phyloP scores from a whole-genome alignment of 2,329 filamentous ascomycete genomes.

The Sphaerulina vaccinii region DNA sequence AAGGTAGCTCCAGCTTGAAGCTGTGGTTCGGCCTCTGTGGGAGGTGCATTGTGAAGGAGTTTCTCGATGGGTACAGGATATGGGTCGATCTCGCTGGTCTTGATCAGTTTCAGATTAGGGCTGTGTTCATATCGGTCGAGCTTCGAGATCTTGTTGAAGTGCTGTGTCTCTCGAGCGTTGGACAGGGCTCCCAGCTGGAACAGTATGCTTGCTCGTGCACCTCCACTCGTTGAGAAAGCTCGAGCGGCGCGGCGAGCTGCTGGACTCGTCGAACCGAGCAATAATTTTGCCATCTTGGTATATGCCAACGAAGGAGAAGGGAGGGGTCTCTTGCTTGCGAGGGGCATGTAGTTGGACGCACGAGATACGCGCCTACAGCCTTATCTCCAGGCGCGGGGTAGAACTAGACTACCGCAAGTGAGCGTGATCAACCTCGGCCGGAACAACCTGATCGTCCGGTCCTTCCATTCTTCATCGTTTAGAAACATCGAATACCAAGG shows the following conservation, averaged over 20 bases:
- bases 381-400: slow-evolving; percentile 9
- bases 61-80: slow-evolving; percentile 19
- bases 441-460: neutral
- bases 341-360: neutral
- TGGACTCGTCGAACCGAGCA: neutral
- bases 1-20: neutral
- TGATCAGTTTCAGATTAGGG: slow-evolving; percentile 34
- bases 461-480: neutral
- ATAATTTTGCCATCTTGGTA: slow-evolving; percentile 1
- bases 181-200: slow-evolving; percentile 33
- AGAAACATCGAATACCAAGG: no score
- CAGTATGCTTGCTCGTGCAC: slow-evolving; percentile 25
- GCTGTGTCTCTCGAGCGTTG: slow-evolving; percentile 36
- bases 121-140: slow-evolving; percentile 34
- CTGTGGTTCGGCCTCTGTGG: neutral
- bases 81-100: slow-evolving; percentile 33
- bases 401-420: neutral
- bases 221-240: slow-evolving; percentile 25
- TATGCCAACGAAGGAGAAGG: neutral
- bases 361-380: neutral
- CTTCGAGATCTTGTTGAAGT: slow-evolving; percentile 34
- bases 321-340: neutral
- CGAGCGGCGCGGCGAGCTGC: slow-evolving; percentile 3
- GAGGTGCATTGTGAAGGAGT: slow-evolving; percentile 2
- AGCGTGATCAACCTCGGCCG: slow-evolving; percentile 2